Evolutionary conservation across 495 filamentous ascomycete species (phyloP).

Genomic region (Penicillium manginii): DNA sequence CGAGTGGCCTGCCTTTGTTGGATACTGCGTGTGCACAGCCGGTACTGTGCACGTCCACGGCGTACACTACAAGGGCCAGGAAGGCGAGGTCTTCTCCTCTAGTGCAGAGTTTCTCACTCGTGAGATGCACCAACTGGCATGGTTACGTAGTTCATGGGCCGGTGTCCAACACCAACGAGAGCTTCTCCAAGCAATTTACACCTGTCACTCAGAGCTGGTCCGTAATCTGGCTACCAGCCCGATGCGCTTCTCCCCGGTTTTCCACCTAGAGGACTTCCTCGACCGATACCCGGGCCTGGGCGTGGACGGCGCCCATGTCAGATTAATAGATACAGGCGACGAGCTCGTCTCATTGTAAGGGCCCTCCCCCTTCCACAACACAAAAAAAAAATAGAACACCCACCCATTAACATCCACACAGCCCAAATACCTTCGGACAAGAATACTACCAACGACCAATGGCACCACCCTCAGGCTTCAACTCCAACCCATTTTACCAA

Average conservation of each 20-base stretch:
- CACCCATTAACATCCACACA: background rate
- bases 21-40: constrained; percentile 80
- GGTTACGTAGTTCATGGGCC: constrained; percentile 73
- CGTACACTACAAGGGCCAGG: constrained; percentile 71
- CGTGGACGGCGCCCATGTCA: constrained; percentile 58
- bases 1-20: constrained; percentile 82
- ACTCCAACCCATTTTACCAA: constrained; percentile 18
- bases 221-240: constrained; percentile 67
- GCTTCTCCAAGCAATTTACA: constrained; percentile 72
- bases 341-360: constrained; percentile 53
- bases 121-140: constrained; percentile 77
- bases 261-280: constrained; percentile 85
- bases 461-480: constrained; percentile 15
- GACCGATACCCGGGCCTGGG: constrained; percentile 68
- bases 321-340: constrained; percentile 57
- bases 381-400: too few species aligned
- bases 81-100: constrained; percentile 64
- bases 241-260: constrained; percentile 73
- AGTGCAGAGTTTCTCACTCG: constrained; percentile 73
- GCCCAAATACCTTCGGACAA: constrained; percentile 18
- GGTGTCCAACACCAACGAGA: constrained; percentile 79
- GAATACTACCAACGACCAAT: constrained; percentile 27
- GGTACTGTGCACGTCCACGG: constrained; percentile 86
- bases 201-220: constrained; percentile 72
- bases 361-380: background rate